These are phyloP conservation scores for Vigna nakashimae DNA, from an alignment of 306 rosid species.

Conservation along the genomic window DNA sequence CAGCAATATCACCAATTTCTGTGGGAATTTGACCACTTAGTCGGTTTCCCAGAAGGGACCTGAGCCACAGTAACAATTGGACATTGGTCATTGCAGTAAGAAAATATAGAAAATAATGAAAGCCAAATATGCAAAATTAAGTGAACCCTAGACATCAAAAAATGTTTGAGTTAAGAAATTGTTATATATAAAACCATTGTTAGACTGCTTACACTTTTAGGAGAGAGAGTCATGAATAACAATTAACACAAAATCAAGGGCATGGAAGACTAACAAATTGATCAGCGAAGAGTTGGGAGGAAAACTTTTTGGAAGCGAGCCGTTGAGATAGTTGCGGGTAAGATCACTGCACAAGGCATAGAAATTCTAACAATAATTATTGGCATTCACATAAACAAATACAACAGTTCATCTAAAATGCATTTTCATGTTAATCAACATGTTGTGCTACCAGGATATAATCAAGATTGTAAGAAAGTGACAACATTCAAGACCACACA, in stretches of 20 bases:
- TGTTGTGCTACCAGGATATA: not conserved
- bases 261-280: conserved; percentile 55
- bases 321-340: conserved; percentile 64
- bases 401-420: not conserved
- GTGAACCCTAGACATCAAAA: not conserved
- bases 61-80: conserved; percentile 44
- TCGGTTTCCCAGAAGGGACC: conserved; percentile 71
- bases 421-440: not conserved
- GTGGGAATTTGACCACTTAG: conserved; percentile 67
- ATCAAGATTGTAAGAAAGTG: not conserved
- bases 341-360: conserved; percentile 64
- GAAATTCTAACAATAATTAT: not conserved
- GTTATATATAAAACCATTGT: not conserved
- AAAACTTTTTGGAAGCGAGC: conserved; percentile 64
- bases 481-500: not conserved
- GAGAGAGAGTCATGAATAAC: not conserved
- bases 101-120: not conserved
- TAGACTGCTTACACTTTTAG: not conserved
- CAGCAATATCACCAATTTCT: conserved; percentile 62
- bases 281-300: conserved; percentile 49
- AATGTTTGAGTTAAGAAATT: conserved; percentile 14
- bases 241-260: not conserved
- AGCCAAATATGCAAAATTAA: not conserved
- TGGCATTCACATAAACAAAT: not conserved
- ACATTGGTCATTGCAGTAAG: conserved; percentile 9